Conservation (phyloP, 2,329 filamentous ascomycete species). For the Xylaria sp. region DNA sequence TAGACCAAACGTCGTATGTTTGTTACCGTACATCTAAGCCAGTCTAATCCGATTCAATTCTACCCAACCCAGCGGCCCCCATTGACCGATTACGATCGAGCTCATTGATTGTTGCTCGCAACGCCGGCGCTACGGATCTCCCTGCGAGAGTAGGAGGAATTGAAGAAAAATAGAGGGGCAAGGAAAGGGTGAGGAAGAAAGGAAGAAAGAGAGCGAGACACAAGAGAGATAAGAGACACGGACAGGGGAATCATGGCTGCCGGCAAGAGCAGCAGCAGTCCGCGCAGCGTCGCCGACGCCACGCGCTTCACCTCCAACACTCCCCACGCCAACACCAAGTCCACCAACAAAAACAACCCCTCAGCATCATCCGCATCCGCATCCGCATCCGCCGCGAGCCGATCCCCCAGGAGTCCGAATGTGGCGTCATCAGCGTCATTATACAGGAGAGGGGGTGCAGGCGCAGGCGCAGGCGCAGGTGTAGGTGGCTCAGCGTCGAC, state of each 20-base stretch:
- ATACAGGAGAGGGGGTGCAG: constrained; percentile 44
- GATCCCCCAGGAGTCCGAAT: constrained; percentile 29
- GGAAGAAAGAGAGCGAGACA: not conserved
- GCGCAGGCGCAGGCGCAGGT: constrained; percentile 13
- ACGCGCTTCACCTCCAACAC: constrained; percentile 80
- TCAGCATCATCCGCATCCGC: not conserved
- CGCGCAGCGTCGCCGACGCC: constrained; percentile 80
- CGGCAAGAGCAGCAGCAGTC: constrained; percentile 50
- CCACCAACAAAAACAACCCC: constrained; percentile 44
- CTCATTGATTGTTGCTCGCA: too few relatives aligned
- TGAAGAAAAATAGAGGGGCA: not conserved
- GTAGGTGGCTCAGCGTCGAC: not conserved
- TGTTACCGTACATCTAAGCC: not conserved
- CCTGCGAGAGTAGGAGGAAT: not conserved
- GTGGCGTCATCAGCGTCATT: constrained; percentile 34
- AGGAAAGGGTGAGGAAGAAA: not conserved
- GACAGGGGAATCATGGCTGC: constrained; percentile 25
- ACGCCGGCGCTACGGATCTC: not conserved
- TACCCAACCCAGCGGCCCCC: not conserved
- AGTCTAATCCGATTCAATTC: too few relatives aligned
- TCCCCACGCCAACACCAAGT: constrained; percentile 76
- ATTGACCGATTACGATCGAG: not conserved
- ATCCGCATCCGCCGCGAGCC: constrained; percentile 20
- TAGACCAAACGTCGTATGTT: not conserved
- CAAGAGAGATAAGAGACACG: not conserved